Conservation (phyloP, 441 rosid species). For the Erodium trifolium region DNA sequence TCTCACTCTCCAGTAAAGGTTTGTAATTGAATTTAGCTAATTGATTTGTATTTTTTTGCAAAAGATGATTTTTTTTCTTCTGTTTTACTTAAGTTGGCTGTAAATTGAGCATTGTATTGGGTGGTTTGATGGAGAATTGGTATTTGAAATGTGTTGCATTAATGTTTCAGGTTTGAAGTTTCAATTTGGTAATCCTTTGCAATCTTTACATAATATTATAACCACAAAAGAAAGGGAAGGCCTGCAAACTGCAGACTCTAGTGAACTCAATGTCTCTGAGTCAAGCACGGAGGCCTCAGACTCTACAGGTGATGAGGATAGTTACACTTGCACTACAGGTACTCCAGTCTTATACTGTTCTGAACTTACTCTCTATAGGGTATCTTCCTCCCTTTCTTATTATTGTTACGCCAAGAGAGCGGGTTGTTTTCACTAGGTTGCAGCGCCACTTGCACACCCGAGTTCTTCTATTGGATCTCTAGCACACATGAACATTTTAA, state of each 20-base stretch:
- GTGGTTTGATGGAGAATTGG: background rate
- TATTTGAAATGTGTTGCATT: background rate
- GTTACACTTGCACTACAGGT: background rate
- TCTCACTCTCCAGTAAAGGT: background rate
- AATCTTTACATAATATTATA: background rate
- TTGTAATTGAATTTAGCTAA: background rate
- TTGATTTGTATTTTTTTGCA: background rate
- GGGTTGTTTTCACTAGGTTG: no score
- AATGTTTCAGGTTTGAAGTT: conserved; percentile 32
- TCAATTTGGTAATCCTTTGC: conserved; percentile 1
- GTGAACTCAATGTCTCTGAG: background rate
- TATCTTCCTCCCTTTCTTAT: background rate
- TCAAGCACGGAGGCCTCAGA: background rate
- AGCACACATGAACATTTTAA: no score
- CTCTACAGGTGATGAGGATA: background rate
- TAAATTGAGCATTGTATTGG: background rate
- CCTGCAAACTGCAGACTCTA: background rate
- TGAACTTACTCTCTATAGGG: background rate
- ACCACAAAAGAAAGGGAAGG: background rate
- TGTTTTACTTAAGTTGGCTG: conserved; percentile 54
- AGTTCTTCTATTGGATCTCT: no score
- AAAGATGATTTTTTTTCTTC: no score
- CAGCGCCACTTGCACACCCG: no score
- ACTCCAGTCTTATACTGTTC: background rate
- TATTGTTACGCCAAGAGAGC: no score